These are phyloP conservation scores for Laburnicola sp. DNA, from an alignment of 2,329 filamentous ascomycete species.

Conservation along the genomic window DNA sequence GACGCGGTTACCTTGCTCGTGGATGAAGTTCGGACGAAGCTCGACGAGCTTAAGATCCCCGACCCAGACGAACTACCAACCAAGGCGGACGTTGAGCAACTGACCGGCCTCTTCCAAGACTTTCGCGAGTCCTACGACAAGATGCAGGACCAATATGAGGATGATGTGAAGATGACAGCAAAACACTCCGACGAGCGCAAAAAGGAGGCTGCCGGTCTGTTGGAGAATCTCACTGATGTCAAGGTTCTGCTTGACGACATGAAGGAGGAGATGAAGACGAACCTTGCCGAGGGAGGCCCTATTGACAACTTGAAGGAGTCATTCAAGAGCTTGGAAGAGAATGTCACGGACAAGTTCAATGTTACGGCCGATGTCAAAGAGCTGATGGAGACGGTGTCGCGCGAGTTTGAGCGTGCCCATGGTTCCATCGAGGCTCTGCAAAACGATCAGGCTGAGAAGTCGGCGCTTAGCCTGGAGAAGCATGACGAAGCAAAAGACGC, in stretches of 20 bases:
- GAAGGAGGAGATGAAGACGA: slow-evolving; percentile 73
- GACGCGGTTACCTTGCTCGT: slow-evolving; percentile 78
- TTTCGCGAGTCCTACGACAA: slow-evolving; percentile 64
- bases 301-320: slow-evolving; percentile 61
- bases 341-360: slow-evolving; percentile 56
- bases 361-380: slow-evolving; percentile 57
- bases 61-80: slow-evolving; percentile 72
- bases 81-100: slow-evolving; percentile 72
- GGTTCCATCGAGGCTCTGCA: slow-evolving; percentile 78
- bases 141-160: slow-evolving; percentile 72
- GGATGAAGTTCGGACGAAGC: slow-evolving; percentile 78
- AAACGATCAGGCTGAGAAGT: slow-evolving; percentile 70
- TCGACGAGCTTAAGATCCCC: slow-evolving; percentile 72
- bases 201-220: slow-evolving; percentile 76
- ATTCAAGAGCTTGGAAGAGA: slow-evolving; percentile 70
- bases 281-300: slow-evolving; percentile 73
- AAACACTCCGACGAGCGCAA: slow-evolving; percentile 84
- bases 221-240: slow-evolving; percentile 77
- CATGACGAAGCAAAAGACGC: slow-evolving; percentile 62
- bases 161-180: slow-evolving; percentile 71
- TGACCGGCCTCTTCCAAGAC: slow-evolving; percentile 57
- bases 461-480: slow-evolving; percentile 59
- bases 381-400: slow-evolving; percentile 72
- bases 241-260: slow-evolving; percentile 77
- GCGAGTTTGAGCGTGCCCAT: slow-evolving; percentile 85